phyloP scores from a whole-genome alignment of 2,329 filamentous ascomycete genomes.

The Aspergillus brunneoviolaceus region DNA sequence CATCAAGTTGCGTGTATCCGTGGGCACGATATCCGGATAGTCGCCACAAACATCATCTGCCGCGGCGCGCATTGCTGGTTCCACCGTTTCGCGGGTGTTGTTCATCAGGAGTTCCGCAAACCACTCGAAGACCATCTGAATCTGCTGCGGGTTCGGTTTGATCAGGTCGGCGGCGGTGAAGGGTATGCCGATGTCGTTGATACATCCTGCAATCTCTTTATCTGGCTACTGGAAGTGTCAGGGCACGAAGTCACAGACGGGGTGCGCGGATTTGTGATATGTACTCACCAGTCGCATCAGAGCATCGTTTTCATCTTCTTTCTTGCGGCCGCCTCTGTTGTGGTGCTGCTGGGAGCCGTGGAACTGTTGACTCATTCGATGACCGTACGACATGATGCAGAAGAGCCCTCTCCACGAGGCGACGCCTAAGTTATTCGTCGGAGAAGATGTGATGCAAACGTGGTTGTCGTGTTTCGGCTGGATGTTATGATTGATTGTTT shows the following conservation, averaged over 20 bases:
- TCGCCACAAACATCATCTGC: constrained; percentile 84
- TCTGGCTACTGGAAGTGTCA: constrained; percentile 51
- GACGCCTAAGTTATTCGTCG: not conserved
- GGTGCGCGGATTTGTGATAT: not conserved
- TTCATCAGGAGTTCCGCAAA: constrained; percentile 94
- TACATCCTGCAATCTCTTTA: constrained; percentile 89
- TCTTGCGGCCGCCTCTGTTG: constrained; percentile 49
- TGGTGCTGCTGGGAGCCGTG: constrained; percentile 49
- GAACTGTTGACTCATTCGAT: constrained; percentile 54
- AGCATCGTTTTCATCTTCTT: constrained; percentile 58
- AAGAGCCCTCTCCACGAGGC: not conserved
- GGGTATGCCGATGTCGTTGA: constrained; percentile 91
- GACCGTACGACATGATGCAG: constrained; percentile 49
- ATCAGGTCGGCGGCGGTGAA: constrained; percentile 84
- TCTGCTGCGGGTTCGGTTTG: constrained; percentile 90
- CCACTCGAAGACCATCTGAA: constrained; percentile 98
- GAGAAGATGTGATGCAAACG: not conserved
- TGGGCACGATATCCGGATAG: constrained; percentile 76
- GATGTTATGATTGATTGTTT: constrained; percentile 39
- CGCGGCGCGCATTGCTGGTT: constrained; percentile 91
- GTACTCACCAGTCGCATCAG: constrained; percentile 56
- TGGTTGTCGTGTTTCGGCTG: constrained; percentile 1
- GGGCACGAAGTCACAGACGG: not conserved
- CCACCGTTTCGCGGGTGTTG: constrained; percentile 86
- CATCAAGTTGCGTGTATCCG: constrained; percentile 91